A percentile compares a stretch with the other conserved stretches of the same genome.
Conservation (phyloP, 306 rosid species). For the Glycine soja region DNA sequence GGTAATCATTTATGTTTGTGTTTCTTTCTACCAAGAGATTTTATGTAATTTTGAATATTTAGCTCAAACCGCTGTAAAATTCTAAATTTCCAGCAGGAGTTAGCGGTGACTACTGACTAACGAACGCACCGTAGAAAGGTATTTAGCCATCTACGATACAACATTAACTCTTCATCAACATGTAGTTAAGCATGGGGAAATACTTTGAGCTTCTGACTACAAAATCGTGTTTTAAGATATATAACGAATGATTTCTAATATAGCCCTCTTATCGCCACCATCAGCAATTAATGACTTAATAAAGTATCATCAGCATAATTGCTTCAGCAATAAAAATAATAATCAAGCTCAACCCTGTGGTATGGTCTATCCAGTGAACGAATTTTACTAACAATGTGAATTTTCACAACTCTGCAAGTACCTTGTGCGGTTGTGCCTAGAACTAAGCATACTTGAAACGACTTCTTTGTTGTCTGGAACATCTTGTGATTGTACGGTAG, state of each 20-base stretch:
- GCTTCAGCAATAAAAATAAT: constrained; percentile 30
- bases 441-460: no score
- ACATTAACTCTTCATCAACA: constrained; percentile 48
- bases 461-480: not conserved
- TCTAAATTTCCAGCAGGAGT: not conserved
- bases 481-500: not conserved
- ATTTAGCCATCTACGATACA: no score
- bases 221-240: constrained; percentile 46
- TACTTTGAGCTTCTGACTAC: constrained; percentile 38
- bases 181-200: constrained; percentile 45
- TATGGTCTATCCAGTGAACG: not conserved
- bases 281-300: constrained; percentile 44
- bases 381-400: constrained; percentile 10
- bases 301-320: constrained; percentile 44
- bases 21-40: not conserved
- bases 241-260: constrained; percentile 31
- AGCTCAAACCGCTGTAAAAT: not conserved
- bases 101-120: no score
- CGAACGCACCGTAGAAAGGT: no score
- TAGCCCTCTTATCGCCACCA: constrained; percentile 48
- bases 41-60: constrained; percentile 33
- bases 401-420: constrained; percentile 12
- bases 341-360: not conserved
- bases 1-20: not conserved
- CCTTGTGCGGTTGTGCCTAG: not conserved